Conservation (phyloP, 2,329 filamentous ascomycete genomes). For the Trichoderma sp. region DNA sequence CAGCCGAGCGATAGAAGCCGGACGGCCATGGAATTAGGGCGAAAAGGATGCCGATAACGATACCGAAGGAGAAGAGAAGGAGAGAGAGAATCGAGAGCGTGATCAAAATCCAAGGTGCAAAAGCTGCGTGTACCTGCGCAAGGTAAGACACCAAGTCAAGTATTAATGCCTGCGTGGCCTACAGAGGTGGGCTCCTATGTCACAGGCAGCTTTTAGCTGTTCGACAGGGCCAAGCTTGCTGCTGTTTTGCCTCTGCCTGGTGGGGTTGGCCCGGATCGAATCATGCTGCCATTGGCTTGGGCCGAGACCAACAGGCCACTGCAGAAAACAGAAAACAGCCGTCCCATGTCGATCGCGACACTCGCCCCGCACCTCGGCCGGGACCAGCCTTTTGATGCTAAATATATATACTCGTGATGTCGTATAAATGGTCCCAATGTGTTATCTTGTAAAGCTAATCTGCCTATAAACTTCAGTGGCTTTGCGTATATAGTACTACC, state of each 20-base stretch:
- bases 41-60: background rate
- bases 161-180: background rate
- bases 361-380: background rate
- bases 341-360: background rate
- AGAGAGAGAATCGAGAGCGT: background rate
- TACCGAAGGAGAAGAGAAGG: background rate
- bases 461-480: too few species aligned
- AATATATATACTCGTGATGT: background rate
- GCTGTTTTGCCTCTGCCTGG: background rate
- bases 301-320: background rate
- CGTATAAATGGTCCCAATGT: background rate
- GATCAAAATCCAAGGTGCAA: background rate
- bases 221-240: background rate
- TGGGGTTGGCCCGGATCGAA: background rate
- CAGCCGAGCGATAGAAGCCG: constrained; percentile 5
- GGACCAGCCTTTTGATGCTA: background rate
- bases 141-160: background rate
- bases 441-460: background rate
- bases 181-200: background rate
- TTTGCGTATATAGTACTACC: background rate
- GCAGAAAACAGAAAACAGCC: background rate
- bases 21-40: constrained; percentile 9
- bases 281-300: background rate
- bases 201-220: background rate
- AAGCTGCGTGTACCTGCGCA: background rate